These are phyloP conservation scores for Acacia concinna DNA, from an alignment of 331 rosid species.

Conservation along the genomic window DNA sequence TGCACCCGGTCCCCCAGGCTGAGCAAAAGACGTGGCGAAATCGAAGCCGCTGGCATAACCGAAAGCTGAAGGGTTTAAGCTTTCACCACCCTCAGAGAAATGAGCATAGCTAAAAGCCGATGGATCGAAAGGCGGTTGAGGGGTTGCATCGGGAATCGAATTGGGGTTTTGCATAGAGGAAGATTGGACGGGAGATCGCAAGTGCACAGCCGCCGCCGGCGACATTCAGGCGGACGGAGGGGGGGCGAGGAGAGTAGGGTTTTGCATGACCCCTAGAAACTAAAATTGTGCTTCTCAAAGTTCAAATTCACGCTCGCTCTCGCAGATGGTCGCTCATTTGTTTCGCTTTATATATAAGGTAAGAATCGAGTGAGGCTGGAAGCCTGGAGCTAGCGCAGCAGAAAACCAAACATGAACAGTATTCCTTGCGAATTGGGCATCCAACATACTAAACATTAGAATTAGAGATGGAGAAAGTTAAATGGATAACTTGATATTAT, in stretches of 20 bases:
- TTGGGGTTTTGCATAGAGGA: conserved; percentile 33
- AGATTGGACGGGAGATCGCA: conserved; percentile 36
- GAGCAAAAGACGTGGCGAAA: neutral
- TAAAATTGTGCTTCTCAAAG: neutral
- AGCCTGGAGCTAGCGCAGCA: neutral
- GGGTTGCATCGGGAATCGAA: conserved; percentile 13
- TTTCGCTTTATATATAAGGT: neutral
- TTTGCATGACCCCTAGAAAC: conserved; percentile 6
- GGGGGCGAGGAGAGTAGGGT: conserved; percentile 38
- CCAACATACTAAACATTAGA: too few relatives aligned
- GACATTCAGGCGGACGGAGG: conserved; percentile 26
- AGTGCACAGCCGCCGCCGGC: conserved; percentile 28
- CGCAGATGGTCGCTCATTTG: neutral
- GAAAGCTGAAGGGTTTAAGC: conserved; percentile 28
- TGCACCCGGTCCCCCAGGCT: neutral
- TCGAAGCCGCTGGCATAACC: conserved; percentile 24
- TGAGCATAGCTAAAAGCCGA: conserved; percentile 29
- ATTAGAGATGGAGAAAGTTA: too few relatives aligned
- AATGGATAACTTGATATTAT: too few relatives aligned
- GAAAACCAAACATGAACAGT: neutral
- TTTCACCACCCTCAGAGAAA: conserved; percentile 28
- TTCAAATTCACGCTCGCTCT: conserved; percentile 20
- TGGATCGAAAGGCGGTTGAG: conserved; percentile 33
- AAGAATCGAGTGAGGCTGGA: neutral
- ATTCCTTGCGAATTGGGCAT: neutral